phyloP scores from a whole-genome alignment of 257 asterid genomes.

The Nyctanthes arbortristis region DNA sequence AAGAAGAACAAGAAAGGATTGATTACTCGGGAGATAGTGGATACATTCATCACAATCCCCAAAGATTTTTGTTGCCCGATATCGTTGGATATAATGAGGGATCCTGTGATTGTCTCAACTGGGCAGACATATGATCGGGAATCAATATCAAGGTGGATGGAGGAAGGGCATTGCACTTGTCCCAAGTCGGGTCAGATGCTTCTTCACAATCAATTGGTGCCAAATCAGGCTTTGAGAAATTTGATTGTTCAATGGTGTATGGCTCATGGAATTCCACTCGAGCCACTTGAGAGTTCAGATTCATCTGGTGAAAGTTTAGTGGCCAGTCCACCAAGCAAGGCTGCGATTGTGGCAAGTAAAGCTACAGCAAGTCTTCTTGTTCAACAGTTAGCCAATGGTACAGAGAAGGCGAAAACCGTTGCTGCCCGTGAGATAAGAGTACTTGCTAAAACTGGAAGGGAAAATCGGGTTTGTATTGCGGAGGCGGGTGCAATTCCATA shows the following conservation, averaged over 20 bases:
- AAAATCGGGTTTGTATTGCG: slow-evolving; percentile 78
- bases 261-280: slow-evolving; percentile 65
- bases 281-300: slow-evolving; percentile 57
- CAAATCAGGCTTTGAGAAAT: slow-evolving; percentile 72
- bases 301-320: slow-evolving; percentile 33
- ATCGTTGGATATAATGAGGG: slow-evolving; percentile 79
- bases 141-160: slow-evolving; percentile 81
- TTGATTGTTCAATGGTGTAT: slow-evolving; percentile 78
- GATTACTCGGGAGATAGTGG: slow-evolving; percentile 63
- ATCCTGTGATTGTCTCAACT: slow-evolving; percentile 82
- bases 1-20: slow-evolving; percentile 51
- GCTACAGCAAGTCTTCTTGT: slow-evolving; percentile 66
- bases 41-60: slow-evolving; percentile 64
- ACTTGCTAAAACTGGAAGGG: slow-evolving; percentile 77
- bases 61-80: slow-evolving; percentile 90
- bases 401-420: slow-evolving; percentile 58
- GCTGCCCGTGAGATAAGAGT: slow-evolving; percentile 83
- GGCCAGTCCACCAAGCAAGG: slow-evolving; percentile 55
- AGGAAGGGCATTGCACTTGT: slow-evolving; percentile 83
- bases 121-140: slow-evolving; percentile 93
- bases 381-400: slow-evolving; percentile 63
- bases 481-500: slow-evolving; percentile 84
- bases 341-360: slow-evolving; percentile 67
- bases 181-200: slow-evolving; percentile 90
- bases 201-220: slow-evolving; percentile 55